A percentile compares a stretch with the other conserved stretches of the same genome.
phyloP scores from a whole-genome alignment of 257 asterid genomes.

The Mitragyna speciosa region DNA sequence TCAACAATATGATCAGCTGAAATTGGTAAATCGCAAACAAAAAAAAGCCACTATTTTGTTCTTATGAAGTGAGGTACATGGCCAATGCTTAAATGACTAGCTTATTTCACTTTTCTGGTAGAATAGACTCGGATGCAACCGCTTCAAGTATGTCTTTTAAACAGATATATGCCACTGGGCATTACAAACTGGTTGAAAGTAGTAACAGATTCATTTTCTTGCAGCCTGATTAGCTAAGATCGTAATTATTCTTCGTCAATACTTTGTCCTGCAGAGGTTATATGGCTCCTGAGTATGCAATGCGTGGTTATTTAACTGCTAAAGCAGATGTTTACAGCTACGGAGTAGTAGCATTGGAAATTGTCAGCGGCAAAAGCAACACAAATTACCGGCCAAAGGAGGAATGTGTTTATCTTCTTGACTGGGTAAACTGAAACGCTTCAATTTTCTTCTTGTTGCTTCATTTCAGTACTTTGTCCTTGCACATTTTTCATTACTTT shows the following conservation, averaged over 20 bases:
- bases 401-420: slow-evolving; percentile 81
- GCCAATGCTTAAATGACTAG: not conserved
- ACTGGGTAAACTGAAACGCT: slow-evolving; percentile 55
- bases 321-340: slow-evolving; percentile 95
- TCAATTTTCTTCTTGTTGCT: not conserved
- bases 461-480: not conserved
- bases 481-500: not conserved
- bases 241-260: not conserved
- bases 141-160: too few relatives aligned
- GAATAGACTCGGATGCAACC: not conserved
- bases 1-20: not conserved
- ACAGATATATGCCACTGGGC: too few relatives aligned
- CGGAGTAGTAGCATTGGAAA: slow-evolving; percentile 91
- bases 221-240: not conserved
- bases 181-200: not conserved
- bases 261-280: slow-evolving; percentile 64
- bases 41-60: not conserved
- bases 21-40: not conserved
- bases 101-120: not conserved
- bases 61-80: not conserved
- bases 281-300: slow-evolving; percentile 97
- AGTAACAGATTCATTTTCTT: not conserved
- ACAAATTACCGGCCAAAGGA: slow-evolving; percentile 71
- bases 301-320: slow-evolving; percentile 76
- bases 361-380: slow-evolving; percentile 90